These are phyloP conservation scores for Pseudonitzschia delicatissima DNA, from an alignment of 108 stramenopile species.

Conservation along the genomic window DNA sequence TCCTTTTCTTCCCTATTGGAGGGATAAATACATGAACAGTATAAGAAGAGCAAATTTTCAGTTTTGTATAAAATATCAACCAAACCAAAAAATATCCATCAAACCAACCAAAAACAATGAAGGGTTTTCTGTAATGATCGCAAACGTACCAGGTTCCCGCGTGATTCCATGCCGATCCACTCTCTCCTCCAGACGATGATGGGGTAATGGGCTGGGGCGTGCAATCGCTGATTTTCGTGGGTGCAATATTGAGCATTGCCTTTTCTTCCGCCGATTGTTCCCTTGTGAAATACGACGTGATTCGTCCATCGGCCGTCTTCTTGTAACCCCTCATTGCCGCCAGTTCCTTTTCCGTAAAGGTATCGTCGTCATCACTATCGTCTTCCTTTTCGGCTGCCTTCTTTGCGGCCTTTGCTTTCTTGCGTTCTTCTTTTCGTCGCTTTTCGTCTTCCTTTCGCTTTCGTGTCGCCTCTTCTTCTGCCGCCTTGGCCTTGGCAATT, in stretches of 20 bases:
- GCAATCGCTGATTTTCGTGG: conserved; percentile 44
- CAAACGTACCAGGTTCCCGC: conserved; percentile 76
- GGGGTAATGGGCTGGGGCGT: conserved; percentile 11
- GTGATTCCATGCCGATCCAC: conserved; percentile 72
- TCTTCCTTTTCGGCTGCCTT: conserved; percentile 23
- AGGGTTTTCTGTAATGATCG: not conserved
- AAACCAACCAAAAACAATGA: too few relatives aligned
- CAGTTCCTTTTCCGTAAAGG: conserved; percentile 69
- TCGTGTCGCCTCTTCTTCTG: conserved; percentile 49
- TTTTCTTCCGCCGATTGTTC: conserved; percentile 89
- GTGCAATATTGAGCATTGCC: conserved; percentile 77
- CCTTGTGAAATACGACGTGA: conserved; percentile 93
- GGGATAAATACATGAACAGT: not conserved
- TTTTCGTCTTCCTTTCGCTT: conserved; percentile 50
- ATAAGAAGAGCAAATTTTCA: too few relatives aligned
- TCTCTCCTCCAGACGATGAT: conserved; percentile 8
- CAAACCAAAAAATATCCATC: not conserved
- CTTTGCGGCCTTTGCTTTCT: conserved; percentile 30
- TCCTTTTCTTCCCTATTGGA: conserved; percentile 81
- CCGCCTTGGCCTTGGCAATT: conserved; percentile 51
- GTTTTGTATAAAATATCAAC: not conserved
- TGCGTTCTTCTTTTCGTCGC: conserved; percentile 39
- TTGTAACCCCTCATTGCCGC: conserved; percentile 88
- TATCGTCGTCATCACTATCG: conserved; percentile 54
- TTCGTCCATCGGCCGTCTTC: conserved; percentile 89